Conservation (phyloP, 345 rosid genomes). For the Lagerstroemia speciosa region DNA sequence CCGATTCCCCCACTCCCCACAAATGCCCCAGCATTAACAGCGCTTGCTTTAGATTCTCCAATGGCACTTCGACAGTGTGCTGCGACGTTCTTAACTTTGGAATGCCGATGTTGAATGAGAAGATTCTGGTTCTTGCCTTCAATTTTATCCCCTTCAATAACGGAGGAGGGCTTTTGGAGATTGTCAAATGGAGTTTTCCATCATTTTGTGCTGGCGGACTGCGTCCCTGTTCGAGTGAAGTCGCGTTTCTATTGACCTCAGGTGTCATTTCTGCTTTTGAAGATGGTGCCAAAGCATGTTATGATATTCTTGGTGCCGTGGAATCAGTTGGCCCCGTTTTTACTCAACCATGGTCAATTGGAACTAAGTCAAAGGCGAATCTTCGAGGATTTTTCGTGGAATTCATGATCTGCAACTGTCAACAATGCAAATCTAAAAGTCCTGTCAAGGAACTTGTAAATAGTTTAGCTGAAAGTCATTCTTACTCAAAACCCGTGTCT, state of each 20-base stretch:
- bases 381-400: constrained; percentile 56
- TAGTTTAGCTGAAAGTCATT: constrained; percentile 17
- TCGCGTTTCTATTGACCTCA: constrained; percentile 36
- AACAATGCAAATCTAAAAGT: constrained; percentile 23
- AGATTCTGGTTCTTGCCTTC: constrained; percentile 51
- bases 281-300: constrained; percentile 27
- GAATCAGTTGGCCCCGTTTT: constrained; percentile 65
- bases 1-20: constrained; percentile 20
- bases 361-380: constrained; percentile 12
- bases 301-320: constrained; percentile 41
- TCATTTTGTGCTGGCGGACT: constrained; percentile 16
- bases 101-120: constrained; percentile 27
- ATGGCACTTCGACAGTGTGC: constrained; percentile 44
- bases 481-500: constrained; percentile 31
- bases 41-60: constrained; percentile 60
- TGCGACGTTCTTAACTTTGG: constrained; percentile 58
- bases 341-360: constrained; percentile 46
- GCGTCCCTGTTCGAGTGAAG: constrained; percentile 20
- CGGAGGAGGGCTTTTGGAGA: constrained; percentile 64
- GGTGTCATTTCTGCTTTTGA: constrained; percentile 7
- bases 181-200: constrained; percentile 48
- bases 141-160: constrained; percentile 59
- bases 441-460: constrained; percentile 1
- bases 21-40: constrained; percentile 36
- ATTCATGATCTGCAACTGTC: constrained; percentile 52